Evolutionary conservation across 345 rosid genomes (phyloP).

Genomic region (Salix brachista): DNA sequence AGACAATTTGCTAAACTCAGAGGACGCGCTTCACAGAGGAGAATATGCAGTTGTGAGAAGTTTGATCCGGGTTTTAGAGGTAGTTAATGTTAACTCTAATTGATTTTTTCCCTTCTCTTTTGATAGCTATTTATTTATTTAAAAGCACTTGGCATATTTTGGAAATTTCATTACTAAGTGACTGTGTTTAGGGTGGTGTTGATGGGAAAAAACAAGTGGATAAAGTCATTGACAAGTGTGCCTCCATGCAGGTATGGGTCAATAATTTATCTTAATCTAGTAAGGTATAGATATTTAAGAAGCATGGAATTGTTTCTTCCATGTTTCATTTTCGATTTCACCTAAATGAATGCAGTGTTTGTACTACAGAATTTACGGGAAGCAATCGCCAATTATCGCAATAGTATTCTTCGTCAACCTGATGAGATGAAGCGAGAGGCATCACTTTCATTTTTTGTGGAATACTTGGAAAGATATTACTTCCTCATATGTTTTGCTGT

Average conservation of each 20-base stretch:
- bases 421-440: constrained; percentile 99
- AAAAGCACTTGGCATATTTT: constrained; percentile 11
- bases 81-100: constrained; percentile 22
- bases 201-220: constrained; percentile 98
- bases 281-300: constrained; percentile 2
- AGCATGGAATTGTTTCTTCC: constrained; percentile 1
- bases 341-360: constrained; percentile 3
- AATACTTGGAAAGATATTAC: constrained; percentile 97
- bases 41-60: constrained; percentile 92
- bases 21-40: constrained; percentile 91
- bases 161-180: constrained; percentile 23
- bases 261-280: constrained; percentile 10
- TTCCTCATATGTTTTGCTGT: constrained; percentile 97
- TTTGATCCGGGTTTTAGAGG: constrained; percentile 93
- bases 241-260: constrained; percentile 91
- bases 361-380: constrained; percentile 86
- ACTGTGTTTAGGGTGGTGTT: constrained; percentile 74
- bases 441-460: constrained; percentile 85
- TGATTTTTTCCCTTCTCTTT: background rate
- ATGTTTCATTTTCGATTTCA: constrained; percentile 8
- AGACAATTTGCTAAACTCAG: constrained; percentile 71
- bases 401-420: constrained; percentile 81
- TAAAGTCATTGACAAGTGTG: constrained; percentile 95
- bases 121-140: background rate
- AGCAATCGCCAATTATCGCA: constrained; percentile 89